These are phyloP conservation scores for Hibiscus mutabilis DNA, from an alignment of 345 rosid species.

Conservation along the genomic window DNA sequence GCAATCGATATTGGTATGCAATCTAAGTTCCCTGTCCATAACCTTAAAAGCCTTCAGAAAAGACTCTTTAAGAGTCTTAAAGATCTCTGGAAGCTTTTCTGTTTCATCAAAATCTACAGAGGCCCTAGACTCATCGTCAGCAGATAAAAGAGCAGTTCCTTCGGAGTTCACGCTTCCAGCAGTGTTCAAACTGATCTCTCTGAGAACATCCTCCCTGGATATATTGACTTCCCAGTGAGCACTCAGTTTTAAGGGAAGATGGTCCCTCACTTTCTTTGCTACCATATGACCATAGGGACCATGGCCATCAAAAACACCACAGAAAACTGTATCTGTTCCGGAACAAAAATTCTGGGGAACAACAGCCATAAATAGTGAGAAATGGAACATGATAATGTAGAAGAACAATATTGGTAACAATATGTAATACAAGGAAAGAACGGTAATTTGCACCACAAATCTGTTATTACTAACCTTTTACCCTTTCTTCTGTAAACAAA, in stretches of 20 bases:
- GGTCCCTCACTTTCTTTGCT: conserved; percentile 90
- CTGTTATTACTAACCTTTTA: background rate
- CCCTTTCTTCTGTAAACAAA: background rate
- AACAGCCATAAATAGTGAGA: conserved; percentile 5
- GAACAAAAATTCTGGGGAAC: conserved; percentile 69
- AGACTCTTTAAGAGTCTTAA: conserved; percentile 61
- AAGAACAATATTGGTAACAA: background rate
- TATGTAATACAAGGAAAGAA: background rate
- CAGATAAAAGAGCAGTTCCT: conserved; percentile 49
- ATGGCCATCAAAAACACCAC: conserved; percentile 99
- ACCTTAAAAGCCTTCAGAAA: conserved; percentile 87
- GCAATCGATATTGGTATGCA: conserved; percentile 69
- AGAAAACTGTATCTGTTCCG: conserved; percentile 72
- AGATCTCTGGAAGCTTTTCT: conserved; percentile 47
- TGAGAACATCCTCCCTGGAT: conserved; percentile 41
- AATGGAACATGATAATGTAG: background rate
- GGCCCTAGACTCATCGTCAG: conserved; percentile 58
- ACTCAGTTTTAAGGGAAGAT: conserved; percentile 76
- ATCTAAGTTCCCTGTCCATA: conserved; percentile 87
- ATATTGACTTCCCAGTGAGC: conserved; percentile 67
- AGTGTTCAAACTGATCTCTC: conserved; percentile 43
- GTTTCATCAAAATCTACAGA: conserved; percentile 40
- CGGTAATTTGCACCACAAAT: background rate
- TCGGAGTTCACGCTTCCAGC: conserved; percentile 45
- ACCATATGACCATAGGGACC: conserved; percentile 98